Conservation (phyloP, 805 yeast genomes). For the Tetrapisispora arboricola region DNA sequence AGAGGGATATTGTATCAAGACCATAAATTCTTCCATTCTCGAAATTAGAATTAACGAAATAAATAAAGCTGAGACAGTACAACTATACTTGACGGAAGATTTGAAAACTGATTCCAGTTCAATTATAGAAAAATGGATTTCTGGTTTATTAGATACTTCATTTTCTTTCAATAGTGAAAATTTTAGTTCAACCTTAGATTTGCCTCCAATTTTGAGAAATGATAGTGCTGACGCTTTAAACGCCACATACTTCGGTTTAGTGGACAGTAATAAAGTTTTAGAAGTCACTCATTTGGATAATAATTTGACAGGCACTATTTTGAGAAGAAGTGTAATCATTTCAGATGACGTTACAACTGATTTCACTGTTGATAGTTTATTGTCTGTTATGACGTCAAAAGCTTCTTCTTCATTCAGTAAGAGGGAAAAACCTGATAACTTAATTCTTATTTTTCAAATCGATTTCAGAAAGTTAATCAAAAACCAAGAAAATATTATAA, state of each 20-base stretch:
- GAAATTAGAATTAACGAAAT: slow-evolving; percentile 8
- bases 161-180: slow-evolving; percentile 22
- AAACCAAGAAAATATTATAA: slow-evolving; percentile 6
- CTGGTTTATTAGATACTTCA: slow-evolving; percentile 30
- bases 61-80: neutral
- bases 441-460: slow-evolving; percentile 23
- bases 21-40: slow-evolving; percentile 18
- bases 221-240: slow-evolving; percentile 2
- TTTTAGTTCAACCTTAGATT: slow-evolving; percentile 27
- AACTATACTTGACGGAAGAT: slow-evolving; percentile 16
- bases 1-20: slow-evolving; percentile 10
- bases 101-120: slow-evolving; percentile 22
- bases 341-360: neutral
- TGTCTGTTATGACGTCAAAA: slow-evolving; percentile 18
- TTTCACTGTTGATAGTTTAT: slow-evolving; percentile 8
- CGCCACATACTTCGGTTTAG: slow-evolving; percentile 14
- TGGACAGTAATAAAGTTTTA: slow-evolving; percentile 12
- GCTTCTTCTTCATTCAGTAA: slow-evolving; percentile 24
- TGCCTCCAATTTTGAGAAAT: slow-evolving; percentile 11
- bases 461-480: slow-evolving; percentile 12
- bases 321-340: slow-evolving; percentile 15
- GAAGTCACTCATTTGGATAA: slow-evolving; percentile 13
- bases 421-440: slow-evolving; percentile 18
- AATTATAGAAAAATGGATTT: slow-evolving; percentile 33
- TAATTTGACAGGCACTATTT: slow-evolving; percentile 13